Evolutionary conservation across 352 stramenopile species (phyloP).

Genomic region (Phytophthora ohioensis): DNA sequence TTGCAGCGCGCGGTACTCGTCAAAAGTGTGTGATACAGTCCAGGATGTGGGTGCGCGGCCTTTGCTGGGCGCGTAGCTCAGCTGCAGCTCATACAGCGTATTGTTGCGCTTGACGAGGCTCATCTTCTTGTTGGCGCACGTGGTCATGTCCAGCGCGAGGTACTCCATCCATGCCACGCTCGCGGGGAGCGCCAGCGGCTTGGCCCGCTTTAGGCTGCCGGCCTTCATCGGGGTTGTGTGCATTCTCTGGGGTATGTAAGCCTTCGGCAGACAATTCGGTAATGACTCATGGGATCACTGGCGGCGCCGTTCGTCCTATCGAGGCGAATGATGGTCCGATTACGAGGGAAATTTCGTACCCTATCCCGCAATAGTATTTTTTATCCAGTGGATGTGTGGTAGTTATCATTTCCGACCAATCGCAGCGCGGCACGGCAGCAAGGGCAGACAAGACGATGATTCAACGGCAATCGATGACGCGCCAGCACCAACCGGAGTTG

Average conservation of each 20-base stretch:
- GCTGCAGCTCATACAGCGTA: slow-evolving; percentile 44
- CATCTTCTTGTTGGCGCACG: slow-evolving; percentile 32
- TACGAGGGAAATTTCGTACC: slow-evolving; percentile 20
- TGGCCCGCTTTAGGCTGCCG: slow-evolving; percentile 33
- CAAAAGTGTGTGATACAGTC: slow-evolving; percentile 44
- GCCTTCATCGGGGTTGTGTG: slow-evolving; percentile 13
- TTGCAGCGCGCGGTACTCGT: slow-evolving; percentile 58
- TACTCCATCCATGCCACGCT: slow-evolving; percentile 44
- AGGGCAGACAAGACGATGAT: neutral
- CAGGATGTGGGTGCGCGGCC: slow-evolving; percentile 26
- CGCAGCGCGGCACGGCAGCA: neutral
- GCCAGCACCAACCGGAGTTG: neutral
- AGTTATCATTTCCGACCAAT: slow-evolving; percentile 15
- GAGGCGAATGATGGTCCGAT: slow-evolving; percentile 2
- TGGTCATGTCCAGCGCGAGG: slow-evolving; percentile 36
- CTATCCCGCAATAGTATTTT: neutral
- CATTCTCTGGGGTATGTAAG: slow-evolving; percentile 1
- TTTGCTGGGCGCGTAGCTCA: slow-evolving; percentile 18
- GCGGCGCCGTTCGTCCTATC: neutral
- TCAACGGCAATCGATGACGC: slow-evolving; percentile 6
- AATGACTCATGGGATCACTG: slow-evolving; percentile 10
- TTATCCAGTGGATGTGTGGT: neutral
- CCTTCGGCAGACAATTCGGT: slow-evolving; percentile 7
- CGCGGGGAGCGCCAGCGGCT: slow-evolving; percentile 30
- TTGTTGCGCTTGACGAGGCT: slow-evolving; percentile 41